A percentile compares a stretch with the other conserved stretches of the same genome.
Evolutionary conservation across 2,329 filamentous ascomycete genomes (phyloP).

Genomic region (Hymenoscyphus infarciens): DNA sequence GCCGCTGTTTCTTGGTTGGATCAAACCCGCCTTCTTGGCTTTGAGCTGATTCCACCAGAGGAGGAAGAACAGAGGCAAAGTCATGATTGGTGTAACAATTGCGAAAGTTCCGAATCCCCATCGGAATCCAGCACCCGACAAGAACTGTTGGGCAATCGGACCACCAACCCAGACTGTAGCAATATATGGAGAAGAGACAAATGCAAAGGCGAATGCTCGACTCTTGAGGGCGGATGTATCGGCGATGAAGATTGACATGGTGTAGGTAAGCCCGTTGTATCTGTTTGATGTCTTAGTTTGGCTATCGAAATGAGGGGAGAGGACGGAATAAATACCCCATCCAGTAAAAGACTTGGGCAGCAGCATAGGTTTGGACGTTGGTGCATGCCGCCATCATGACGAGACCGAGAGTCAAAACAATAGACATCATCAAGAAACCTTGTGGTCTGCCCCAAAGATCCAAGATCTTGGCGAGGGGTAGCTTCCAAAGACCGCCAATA

Average conservation of each 20-base stretch:
- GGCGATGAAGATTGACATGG: slow-evolving; percentile 54
- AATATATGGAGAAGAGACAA: slow-evolving; percentile 44
- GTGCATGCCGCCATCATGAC: slow-evolving; percentile 64
- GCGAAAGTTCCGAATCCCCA: slow-evolving; percentile 68
- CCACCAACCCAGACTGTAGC: slow-evolving; percentile 62
- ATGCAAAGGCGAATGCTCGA: slow-evolving; percentile 40
- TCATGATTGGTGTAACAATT: slow-evolving; percentile 59
- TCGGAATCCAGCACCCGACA: slow-evolving; percentile 54
- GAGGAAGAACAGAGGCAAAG: slow-evolving; percentile 58
- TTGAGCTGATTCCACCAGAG: slow-evolving; percentile 52
- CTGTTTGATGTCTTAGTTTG: slow-evolving; percentile 13
- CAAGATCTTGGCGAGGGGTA: slow-evolving; percentile 64
- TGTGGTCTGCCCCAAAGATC: slow-evolving; percentile 67
- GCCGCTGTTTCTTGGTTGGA: slow-evolving; percentile 40
- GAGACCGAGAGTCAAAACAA: slow-evolving; percentile 50
- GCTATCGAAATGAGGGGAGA: neutral
- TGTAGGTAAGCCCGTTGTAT: slow-evolving; percentile 37
- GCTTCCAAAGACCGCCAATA: slow-evolving; percentile 57
- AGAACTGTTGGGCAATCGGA: slow-evolving; percentile 52
- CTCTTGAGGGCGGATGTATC: slow-evolving; percentile 64
- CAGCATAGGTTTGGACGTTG: slow-evolving; percentile 56
- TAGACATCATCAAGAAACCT: slow-evolving; percentile 55
- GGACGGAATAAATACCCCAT: slow-evolving; percentile 43
- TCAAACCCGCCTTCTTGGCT: slow-evolving; percentile 51
- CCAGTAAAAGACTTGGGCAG: slow-evolving; percentile 53